Evolutionary conservation across 2,329 filamentous ascomycete species (phyloP).

Genomic region (Scytalidium lignicola): DNA sequence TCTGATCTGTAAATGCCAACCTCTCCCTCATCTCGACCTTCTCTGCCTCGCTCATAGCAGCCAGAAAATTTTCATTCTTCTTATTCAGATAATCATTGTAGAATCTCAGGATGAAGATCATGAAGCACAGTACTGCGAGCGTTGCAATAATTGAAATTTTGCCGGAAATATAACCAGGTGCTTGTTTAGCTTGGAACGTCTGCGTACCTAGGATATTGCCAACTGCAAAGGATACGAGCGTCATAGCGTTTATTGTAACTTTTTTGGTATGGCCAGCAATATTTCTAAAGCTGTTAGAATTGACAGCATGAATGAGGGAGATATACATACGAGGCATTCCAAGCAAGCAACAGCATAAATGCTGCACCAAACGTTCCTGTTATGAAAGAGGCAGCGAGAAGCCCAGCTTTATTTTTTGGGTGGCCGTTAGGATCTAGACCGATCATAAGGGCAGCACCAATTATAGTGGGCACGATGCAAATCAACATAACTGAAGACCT

Average conservation of each 20-base stretch:
- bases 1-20: slow-evolving; percentile 32
- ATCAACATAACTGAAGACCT: slow-evolving; percentile 14
- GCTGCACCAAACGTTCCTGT: slow-evolving; percentile 10
- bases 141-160: slow-evolving; percentile 10
- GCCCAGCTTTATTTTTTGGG: slow-evolving; percentile 9
- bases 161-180: slow-evolving; percentile 31
- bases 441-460: slow-evolving; percentile 11
- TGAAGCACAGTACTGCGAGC: slow-evolving; percentile 8
- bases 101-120: slow-evolving; percentile 10
- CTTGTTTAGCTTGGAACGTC: slow-evolving; percentile 37
- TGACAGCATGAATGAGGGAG: background rate
- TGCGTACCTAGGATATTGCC: slow-evolving; percentile 40
- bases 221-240: slow-evolving; percentile 35
- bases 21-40: slow-evolving; percentile 30
- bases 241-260: slow-evolving; percentile 37
- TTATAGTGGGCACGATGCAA: slow-evolving; percentile 6
- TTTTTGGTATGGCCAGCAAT: slow-evolving; percentile 41
- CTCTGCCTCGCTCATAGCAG: slow-evolving; percentile 34
- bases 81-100: slow-evolving; percentile 12
- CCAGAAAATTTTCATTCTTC: slow-evolving; percentile 16
- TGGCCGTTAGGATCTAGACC: slow-evolving; percentile 8
- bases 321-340: slow-evolving; percentile 9
- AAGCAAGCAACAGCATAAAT: slow-evolving; percentile 11
- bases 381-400: slow-evolving; percentile 9
- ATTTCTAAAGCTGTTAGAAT: slow-evolving; percentile 29